Conservation (phyloP, 345 rosid species). For the Cardamine resedifolia region DNA sequence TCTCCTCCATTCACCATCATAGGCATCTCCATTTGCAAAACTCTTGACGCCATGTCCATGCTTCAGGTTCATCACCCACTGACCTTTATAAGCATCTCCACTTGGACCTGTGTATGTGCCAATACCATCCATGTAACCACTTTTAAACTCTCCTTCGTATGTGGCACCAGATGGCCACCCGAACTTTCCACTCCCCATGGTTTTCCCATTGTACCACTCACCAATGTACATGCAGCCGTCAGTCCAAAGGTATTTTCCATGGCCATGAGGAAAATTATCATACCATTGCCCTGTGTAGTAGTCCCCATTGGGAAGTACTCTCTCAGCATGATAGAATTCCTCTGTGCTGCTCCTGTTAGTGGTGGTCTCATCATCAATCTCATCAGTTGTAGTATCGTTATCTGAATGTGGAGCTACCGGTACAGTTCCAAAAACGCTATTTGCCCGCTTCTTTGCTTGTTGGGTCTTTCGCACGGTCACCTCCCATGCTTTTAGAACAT, state of each 20-base stretch:
- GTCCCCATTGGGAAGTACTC: constrained; percentile 79
- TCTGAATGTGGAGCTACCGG: constrained; percentile 57
- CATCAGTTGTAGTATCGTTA: constrained; percentile 41
- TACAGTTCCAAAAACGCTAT: constrained; percentile 74
- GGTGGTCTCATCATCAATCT: constrained; percentile 35
- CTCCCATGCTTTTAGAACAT: constrained; percentile 87
- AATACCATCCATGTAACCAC: constrained; percentile 84
- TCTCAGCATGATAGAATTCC: constrained; percentile 61
- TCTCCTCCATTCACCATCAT: constrained; percentile 88
- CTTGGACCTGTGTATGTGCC: constrained; percentile 62
- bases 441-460: constrained; percentile 85
- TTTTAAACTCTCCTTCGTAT: constrained; percentile 92
- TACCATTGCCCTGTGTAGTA: constrained; percentile 87
- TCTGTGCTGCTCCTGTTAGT: constrained; percentile 19
- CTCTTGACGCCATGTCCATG: constrained; percentile 73
- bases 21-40: constrained; percentile 69
- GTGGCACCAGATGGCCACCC: constrained; percentile 92
- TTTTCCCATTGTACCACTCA: constrained; percentile 81
- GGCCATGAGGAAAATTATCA: constrained; percentile 80
- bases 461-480: constrained; percentile 85
- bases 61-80: constrained; percentile 89
- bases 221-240: constrained; percentile 90
- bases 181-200: constrained; percentile 80
- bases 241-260: constrained; percentile 86
- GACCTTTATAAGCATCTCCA: constrained; percentile 71